Evolutionary conservation across 257 asterid genomes (phyloP), one percentile per base, ranked within the genome.

Genomic region (Fraxinus americana): DNA sequence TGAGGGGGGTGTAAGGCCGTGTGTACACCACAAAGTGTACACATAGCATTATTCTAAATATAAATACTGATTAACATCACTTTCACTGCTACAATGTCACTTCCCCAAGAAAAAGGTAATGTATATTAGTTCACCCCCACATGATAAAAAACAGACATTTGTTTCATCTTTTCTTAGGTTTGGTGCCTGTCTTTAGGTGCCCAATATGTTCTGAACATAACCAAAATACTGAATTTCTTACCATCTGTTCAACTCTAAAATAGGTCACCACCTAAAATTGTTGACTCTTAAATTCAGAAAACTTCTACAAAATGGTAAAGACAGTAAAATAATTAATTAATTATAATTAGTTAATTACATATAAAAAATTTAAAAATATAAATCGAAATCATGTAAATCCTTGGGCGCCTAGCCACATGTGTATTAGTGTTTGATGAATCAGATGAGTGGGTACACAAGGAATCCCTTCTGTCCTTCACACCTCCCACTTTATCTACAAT

Each of bases 391-490:
- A 57, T n/a, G 17, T 59, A 63, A 63, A 21, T 0, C 14, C 14
- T 63, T 21, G 35, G 69, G 69, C 25, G 69, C 2, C 19, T 63
- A 19, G 69, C 36, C 36, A 25, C 71, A 57, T 70, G 83, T 75
- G 73, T 34, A 57, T 67, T 65, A 39, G 16, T 48, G 67, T 76
- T 45, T 19, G 38, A 75, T 14, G 71, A 23, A 57, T 48, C 17
- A 59, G 14, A 71, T 78, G 76, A 71, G 63, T 75, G 77, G 84
- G 73, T 75, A 74, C 75, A 77, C 79, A 82, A 77, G 82, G 77
- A 71, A 77, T 82, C 77, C 81, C 76, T 72, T 79, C 78, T 79
- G 81, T 67, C 75, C 67, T 61, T 73, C 38, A 70, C 79, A 67
- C 72, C 82, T 54, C 74, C 77, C 77, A 77, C 76, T 73, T 74